Percentiles rank a stretch among this genome's conserved stretches.
Conservation (phyloP, 495 filamentous ascomycete species). For the Annulohypoxylon moriforme region DNA sequence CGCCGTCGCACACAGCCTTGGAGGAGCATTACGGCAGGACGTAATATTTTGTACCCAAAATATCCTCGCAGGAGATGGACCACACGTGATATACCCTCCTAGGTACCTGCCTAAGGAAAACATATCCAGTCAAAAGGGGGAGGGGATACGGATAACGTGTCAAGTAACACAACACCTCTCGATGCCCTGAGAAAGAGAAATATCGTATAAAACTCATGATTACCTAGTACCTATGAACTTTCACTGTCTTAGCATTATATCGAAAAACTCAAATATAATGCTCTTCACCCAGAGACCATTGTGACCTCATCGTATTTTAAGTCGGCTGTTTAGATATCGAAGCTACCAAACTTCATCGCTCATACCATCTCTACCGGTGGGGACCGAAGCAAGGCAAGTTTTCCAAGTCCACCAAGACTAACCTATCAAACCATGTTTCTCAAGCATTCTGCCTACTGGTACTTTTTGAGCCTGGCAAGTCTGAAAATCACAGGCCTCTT, state of each 20-base stretch:
- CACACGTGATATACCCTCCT: conserved; percentile 40
- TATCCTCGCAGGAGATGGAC: conserved; percentile 19
- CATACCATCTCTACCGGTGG: not conserved
- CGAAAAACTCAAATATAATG: not conserved
- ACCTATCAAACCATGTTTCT: not conserved
- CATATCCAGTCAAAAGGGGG: too few relatives aligned
- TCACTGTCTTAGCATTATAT: not conserved
- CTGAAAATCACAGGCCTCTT: too few relatives aligned
- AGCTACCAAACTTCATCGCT: not conserved
- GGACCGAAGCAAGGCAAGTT: not conserved
- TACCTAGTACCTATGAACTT: too few relatives aligned
- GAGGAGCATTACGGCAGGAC: conserved; percentile 5
- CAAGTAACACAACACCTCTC: not conserved
- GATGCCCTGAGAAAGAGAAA: not conserved
- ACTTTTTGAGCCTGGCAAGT: too few relatives aligned
- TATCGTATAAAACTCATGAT: not conserved
- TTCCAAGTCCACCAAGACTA: not conserved
- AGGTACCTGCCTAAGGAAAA: too few relatives aligned
- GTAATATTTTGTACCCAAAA: conserved; percentile 11
- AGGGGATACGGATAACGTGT: too few relatives aligned
- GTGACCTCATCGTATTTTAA: not conserved
- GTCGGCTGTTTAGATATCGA: not conserved
- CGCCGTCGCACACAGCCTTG: conserved; percentile 16
- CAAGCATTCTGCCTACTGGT: not conserved
- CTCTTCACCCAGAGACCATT: too few relatives aligned